Conservation (phyloP, 345 rosid species). For the Populus simonii region DNA sequence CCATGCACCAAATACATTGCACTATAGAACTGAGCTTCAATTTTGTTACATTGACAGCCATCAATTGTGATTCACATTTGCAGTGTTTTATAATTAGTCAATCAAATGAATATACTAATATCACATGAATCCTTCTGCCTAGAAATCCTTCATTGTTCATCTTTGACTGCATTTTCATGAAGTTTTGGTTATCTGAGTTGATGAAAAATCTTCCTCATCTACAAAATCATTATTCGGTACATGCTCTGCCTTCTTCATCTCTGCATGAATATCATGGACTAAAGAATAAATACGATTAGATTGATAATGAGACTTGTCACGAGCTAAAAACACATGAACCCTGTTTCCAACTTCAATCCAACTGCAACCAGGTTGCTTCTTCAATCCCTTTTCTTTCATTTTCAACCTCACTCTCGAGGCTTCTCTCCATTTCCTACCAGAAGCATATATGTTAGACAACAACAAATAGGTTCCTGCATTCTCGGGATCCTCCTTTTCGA, state of each 20-base stretch:
- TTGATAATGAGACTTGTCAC: conserved; percentile 48
- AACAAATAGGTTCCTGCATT: conserved; percentile 50
- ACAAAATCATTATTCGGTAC: conserved; percentile 8
- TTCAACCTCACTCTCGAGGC: conserved; percentile 47
- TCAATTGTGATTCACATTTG: no score
- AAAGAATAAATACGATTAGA: conserved; percentile 33
- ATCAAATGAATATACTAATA: not conserved
- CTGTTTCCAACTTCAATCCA: conserved; percentile 54
- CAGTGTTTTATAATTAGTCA: no score
- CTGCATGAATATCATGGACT: conserved; percentile 38
- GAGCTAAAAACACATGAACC: conserved; percentile 50
- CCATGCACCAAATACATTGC: no score
- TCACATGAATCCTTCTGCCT: not conserved
- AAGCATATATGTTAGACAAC: conserved; percentile 61
- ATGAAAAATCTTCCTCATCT: not conserved
- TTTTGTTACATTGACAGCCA: no score
- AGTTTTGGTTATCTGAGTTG: not conserved
- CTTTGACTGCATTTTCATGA: not conserved
- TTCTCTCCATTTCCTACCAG: conserved; percentile 47
- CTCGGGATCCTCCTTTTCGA: conserved; percentile 47
- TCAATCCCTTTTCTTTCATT: conserved; percentile 64
- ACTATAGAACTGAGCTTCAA: no score
- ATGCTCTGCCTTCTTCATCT: conserved; percentile 36
- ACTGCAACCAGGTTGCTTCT: conserved; percentile 78
- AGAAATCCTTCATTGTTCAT: not conserved